These are phyloP conservation scores for Heliamphora pulchella DNA, from an alignment of 179 eudicot genomes.

Conservation along the genomic window DNA sequence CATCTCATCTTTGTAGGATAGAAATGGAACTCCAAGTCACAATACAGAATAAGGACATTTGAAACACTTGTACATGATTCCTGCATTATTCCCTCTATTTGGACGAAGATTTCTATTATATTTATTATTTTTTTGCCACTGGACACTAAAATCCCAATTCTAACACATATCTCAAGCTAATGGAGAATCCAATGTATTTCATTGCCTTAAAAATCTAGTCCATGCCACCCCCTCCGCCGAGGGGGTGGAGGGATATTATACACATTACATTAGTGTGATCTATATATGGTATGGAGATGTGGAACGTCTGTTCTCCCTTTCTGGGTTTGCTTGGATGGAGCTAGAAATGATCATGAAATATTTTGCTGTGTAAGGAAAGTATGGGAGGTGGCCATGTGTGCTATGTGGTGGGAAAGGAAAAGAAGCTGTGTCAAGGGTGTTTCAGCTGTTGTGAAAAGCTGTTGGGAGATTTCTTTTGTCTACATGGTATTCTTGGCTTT, in stretches of 20 bases:
- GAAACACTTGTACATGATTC: no score
- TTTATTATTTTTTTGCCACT: neutral
- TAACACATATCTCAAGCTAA: neutral
- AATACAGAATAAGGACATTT: no score
- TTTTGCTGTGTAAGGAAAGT: neutral
- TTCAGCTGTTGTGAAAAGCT: conserved; percentile 1
- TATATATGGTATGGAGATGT: neutral
- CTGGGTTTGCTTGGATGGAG: neutral
- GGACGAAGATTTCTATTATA: no score
- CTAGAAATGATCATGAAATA: neutral
- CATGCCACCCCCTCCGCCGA: neutral
- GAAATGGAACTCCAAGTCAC: no score
- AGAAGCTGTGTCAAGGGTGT: neutral
- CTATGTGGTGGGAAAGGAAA: neutral
- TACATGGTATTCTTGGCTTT: neutral
- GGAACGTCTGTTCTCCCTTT: neutral
- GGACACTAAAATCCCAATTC: neutral
- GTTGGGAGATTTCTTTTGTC: conserved; percentile 2
- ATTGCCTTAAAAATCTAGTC: neutral
- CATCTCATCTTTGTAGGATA: neutral
- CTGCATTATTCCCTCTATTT: no score
- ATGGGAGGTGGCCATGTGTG: neutral
- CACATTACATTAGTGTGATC: neutral
- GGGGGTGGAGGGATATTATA: no score
- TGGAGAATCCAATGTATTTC: neutral